Conservation (phyloP, 2,329 filamentous ascomycete genomes). For the Thelonectria olida region DNA sequence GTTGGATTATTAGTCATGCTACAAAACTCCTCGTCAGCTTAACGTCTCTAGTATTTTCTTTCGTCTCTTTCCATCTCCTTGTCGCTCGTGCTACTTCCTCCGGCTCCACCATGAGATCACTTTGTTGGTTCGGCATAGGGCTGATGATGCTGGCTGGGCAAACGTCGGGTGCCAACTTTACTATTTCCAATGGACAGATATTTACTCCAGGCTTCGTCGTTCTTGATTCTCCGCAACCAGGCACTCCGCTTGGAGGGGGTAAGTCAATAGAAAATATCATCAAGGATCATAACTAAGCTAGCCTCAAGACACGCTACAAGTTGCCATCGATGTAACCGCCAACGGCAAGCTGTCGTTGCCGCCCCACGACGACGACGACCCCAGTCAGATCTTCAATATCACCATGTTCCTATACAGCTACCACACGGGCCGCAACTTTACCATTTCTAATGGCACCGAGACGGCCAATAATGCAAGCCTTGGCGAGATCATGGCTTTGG, state of each 20-base stretch:
- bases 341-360: conserved; percentile 71
- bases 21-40: conserved; percentile 3
- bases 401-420: conserved; percentile 75
- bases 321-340: conserved; percentile 73
- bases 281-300: not conserved
- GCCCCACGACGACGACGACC: conserved; percentile 61
- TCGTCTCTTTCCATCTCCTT: not conserved
- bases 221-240: conserved; percentile 71
- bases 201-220: conserved; percentile 75
- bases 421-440: conserved; percentile 71
- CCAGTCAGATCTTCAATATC: conserved; percentile 69
- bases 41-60: conserved; percentile 8
- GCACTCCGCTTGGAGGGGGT: conserved; percentile 71
- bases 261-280: conserved; percentile 39
- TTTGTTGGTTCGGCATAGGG: conserved; percentile 13
- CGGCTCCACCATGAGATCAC: conserved; percentile 18
- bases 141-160: conserved; percentile 38
- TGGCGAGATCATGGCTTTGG: conserved; percentile 68
- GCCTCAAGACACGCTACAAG: conserved; percentile 62
- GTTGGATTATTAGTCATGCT: conserved; percentile 15
- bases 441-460: conserved; percentile 70
- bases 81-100: not conserved
- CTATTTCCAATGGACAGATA: conserved; percentile 71
- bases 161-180: conserved; percentile 57
- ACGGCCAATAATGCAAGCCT: conserved; percentile 58